Evolutionary conservation across 257 asterid species (phyloP).

Genomic region (Plantago major): DNA sequence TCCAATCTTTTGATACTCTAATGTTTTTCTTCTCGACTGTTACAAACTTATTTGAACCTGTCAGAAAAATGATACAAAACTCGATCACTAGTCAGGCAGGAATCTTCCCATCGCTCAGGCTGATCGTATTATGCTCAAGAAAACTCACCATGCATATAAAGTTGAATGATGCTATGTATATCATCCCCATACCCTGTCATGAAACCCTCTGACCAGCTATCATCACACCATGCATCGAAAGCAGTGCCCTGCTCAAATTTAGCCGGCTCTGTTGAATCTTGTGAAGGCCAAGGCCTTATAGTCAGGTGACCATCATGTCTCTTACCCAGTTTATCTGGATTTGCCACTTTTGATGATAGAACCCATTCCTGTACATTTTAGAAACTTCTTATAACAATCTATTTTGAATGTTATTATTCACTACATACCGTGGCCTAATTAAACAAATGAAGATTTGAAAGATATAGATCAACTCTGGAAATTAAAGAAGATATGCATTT

Average conservation of each 20-base stretch:
- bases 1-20: slow-evolving; percentile 61
- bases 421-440: too few species aligned
- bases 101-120: neutral
- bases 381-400: too few species aligned
- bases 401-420: too few species aligned
- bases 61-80: neutral
- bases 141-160: slow-evolving; percentile 33
- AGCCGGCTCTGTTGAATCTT: slow-evolving; percentile 1
- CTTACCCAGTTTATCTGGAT: slow-evolving; percentile 31
- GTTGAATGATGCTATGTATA: slow-evolving; percentile 18
- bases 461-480: neutral
- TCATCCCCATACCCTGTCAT: slow-evolving; percentile 12
- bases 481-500: neutral
- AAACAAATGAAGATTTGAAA: neutral
- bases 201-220: slow-evolving; percentile 55
- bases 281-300: slow-evolving; percentile 34
- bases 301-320: slow-evolving; percentile 36
- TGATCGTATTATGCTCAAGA: too few species aligned
- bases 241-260: slow-evolving; percentile 30
- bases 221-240: slow-evolving; percentile 33
- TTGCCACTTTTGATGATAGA: slow-evolving; percentile 29
- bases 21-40: slow-evolving; percentile 29
- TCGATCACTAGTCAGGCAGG: neutral
- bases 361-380: slow-evolving; percentile 32
- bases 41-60: slow-evolving; percentile 44